Base-by-base conservation (phyloP, 441 rosid species). In the Erodium chrysanthum region DNA sequence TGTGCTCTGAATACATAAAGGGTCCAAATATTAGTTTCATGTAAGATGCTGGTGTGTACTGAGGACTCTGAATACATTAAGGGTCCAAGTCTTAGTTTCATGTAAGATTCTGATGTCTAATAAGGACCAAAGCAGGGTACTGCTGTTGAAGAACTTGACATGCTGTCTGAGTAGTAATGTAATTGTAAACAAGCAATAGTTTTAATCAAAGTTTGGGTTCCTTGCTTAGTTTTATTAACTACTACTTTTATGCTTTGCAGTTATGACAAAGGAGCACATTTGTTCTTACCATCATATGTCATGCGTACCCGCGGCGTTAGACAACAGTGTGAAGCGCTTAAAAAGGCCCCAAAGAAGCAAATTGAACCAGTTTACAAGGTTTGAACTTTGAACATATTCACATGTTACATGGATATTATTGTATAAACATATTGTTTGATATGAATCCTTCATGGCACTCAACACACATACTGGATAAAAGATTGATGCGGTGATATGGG, bases 241-340 rank as follows among this genome's bases (percentile, higher is more conserved):
- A 70, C 31, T 60, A 46, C 66, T 50, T 66, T 25, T 64, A 35
- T 52, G 18, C 59, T 69, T 62, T 70, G 10, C 74, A 94, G 99
- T 78, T 87, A 87, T 82, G 91, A 87, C 74, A 81, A 68, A 78
- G 99, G 97, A 67, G 96, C 91, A 61, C 80, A 95, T 79, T 82
- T 88, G 35, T 87, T 88, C 82, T 84, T 91, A 72, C 97, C 96
- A 68, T 91, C 97, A 17, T 87, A 78, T 79, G 73, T 87, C 75
- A 91, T 95, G 99, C 87, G 96, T 70, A 91, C 83, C 18, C 99
- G 88, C 79, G 97, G 97, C 77, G 88, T 96, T 58, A 90, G 74
- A 79, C 94, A 88, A 73, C 99, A 84, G 60, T 90, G 96, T 18
- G 76, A 72, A 31, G 68, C 80, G 14, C 54, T 95, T 42, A 86